These are phyloP conservation scores for Trichoderma sp. DNA, from an alignment of 2,329 filamentous ascomycete species.

Conservation along the genomic window DNA sequence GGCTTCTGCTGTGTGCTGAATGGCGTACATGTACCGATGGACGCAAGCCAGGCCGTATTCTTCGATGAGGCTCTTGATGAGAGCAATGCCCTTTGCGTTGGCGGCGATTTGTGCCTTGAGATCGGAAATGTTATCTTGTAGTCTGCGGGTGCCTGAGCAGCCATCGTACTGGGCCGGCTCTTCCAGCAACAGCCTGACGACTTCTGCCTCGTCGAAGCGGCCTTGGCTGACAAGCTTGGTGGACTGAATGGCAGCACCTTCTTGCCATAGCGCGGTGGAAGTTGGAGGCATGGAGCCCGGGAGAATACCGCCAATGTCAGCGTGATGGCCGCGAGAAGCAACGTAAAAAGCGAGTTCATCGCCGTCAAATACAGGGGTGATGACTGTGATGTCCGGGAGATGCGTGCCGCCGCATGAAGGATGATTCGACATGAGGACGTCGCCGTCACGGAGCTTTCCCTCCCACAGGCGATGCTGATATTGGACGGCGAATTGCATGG, in stretches of 20 bases:
- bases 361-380: constrained; percentile 45
- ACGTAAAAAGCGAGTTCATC: constrained; percentile 54
- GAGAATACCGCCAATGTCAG: constrained; percentile 71
- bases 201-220: constrained; percentile 76
- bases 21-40: constrained; percentile 58
- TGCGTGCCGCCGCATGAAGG: constrained; percentile 45
- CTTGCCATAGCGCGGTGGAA: constrained; percentile 66
- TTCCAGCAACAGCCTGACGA: constrained; percentile 70
- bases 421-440: constrained; percentile 45
- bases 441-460: constrained; percentile 40
- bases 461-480: constrained; percentile 73
- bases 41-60: constrained; percentile 75
- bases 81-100: constrained; percentile 80
- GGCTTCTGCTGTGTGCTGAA: constrained; percentile 51
- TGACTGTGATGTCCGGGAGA: constrained; percentile 46
- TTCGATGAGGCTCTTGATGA: constrained; percentile 71
- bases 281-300: constrained; percentile 83
- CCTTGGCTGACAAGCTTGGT: constrained; percentile 77
- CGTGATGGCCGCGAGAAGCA: constrained; percentile 61
- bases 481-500: constrained; percentile 77
- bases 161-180: constrained; percentile 76
- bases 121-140: constrained; percentile 84
- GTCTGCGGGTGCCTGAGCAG: constrained; percentile 76
- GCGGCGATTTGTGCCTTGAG: constrained; percentile 85
- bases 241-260: constrained; percentile 66